Percentiles rank a stretch among this genome's conserved stretches.
These are phyloP conservation scores for Immersiporthe knoxdaviesiana DNA, from an alignment of 2,329 filamentous ascomycete species.

Conservation along the genomic window DNA sequence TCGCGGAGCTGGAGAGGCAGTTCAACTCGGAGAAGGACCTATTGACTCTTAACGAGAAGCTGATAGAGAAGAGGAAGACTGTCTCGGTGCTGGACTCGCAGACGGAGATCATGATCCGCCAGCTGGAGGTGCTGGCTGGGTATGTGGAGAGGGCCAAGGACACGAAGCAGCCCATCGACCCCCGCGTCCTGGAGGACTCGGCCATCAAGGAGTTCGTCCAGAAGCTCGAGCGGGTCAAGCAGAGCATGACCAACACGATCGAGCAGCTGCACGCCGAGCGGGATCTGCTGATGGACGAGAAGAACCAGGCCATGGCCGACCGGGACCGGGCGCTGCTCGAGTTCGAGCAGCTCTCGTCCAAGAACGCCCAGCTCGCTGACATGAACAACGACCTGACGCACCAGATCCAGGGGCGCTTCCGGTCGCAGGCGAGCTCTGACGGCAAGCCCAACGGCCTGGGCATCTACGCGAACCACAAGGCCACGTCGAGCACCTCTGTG, in stretches of 20 bases:
- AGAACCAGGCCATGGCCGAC: conserved; percentile 77
- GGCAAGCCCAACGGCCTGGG: conserved; percentile 58
- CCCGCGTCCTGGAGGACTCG: conserved; percentile 81
- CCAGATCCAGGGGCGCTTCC: conserved; percentile 91
- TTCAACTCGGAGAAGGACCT: conserved; percentile 67
- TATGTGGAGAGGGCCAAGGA: conserved; percentile 87
- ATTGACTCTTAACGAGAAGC: conserved; percentile 81
- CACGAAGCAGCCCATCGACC: conserved; percentile 76
- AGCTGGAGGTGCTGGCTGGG: conserved; percentile 86
- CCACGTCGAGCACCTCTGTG: conserved; percentile 52
- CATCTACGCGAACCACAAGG: conserved; percentile 58
- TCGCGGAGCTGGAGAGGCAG: conserved; percentile 84
- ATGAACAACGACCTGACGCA: conserved; percentile 96
- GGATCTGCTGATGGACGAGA: conserved; percentile 83
- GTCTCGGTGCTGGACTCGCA: conserved; percentile 93
- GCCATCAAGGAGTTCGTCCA: conserved; percentile 91
- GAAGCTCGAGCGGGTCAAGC: conserved; percentile 65
- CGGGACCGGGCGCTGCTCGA: conserved; percentile 93
- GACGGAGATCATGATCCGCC: conserved; percentile 91
- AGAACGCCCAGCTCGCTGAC: conserved; percentile 91
- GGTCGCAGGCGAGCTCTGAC: conserved; percentile 67
- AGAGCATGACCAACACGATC: conserved; percentile 59
- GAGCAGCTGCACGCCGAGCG: conserved; percentile 70
- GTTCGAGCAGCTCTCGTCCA: conserved; percentile 90
- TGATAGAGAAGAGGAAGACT: conserved; percentile 92